A percentile compares a stretch with the other conserved stretches of the same genome.
Conservation (phyloP, 2,329 filamentous ascomycete species). For the Colletotrichum sp. region DNA sequence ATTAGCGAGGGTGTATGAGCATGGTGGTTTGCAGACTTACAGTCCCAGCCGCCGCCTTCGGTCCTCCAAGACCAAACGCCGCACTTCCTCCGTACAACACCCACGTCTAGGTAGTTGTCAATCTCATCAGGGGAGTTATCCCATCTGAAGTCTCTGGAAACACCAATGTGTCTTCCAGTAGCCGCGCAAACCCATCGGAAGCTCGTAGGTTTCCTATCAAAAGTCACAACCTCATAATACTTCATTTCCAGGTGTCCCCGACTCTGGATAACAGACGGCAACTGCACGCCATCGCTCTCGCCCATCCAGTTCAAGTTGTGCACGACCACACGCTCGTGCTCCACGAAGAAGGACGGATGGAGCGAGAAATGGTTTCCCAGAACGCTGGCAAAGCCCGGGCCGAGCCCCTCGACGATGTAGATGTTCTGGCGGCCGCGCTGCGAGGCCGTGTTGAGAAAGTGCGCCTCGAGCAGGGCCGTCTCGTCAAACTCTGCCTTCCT, state of each 20-base stretch:
- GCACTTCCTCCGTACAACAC: constrained; percentile 26
- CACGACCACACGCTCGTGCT: constrained; percentile 29
- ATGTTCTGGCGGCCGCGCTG: constrained; percentile 9
- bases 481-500: constrained; percentile 11
- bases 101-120: constrained; percentile 24
- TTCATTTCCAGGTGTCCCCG: constrained; percentile 23
- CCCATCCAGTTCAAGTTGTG: constrained; percentile 23
- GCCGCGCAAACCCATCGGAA: constrained; percentile 27
- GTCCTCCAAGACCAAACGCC: constrained; percentile 24
- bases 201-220: constrained; percentile 21
- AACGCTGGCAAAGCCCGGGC: constrained; percentile 22
- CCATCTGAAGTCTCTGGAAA: constrained; percentile 20
- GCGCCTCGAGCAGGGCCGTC: not conserved
- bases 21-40: not conserved
- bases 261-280: constrained; percentile 23
- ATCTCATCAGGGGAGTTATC: constrained; percentile 6
- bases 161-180: constrained; percentile 27
- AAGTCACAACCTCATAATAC: constrained; percentile 26
- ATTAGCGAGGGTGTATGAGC: not conserved
- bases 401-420: constrained; percentile 28
- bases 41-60: constrained; percentile 25
- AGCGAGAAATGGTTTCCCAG: constrained; percentile 25
- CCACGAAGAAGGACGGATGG: constrained; percentile 28
- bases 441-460: not conserved
- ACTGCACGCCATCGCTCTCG: constrained; percentile 26